These are phyloP conservation scores for Aspergillus sp. DNA, from an alignment of 2,329 filamentous ascomycete genomes.

Conservation along the genomic window DNA sequence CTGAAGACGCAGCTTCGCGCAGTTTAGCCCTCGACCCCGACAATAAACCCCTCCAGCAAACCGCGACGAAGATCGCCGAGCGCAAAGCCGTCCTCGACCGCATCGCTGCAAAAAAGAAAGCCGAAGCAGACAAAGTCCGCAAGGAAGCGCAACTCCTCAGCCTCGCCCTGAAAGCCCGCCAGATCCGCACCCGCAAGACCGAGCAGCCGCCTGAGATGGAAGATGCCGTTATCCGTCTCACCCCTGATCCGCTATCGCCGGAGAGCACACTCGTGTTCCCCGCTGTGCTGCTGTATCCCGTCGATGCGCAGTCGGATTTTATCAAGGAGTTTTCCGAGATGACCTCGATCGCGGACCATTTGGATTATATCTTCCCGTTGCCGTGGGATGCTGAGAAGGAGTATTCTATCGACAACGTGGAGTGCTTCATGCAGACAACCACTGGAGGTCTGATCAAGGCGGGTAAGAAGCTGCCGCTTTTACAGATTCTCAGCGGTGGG, in stretches of 20 bases:
- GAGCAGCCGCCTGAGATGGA: conserved; percentile 75
- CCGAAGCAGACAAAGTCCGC: conserved; percentile 39
- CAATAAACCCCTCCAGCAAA: conserved; percentile 58
- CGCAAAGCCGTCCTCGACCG: conserved; percentile 51
- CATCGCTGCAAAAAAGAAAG: conserved; percentile 47
- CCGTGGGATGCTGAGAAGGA: conserved; percentile 70
- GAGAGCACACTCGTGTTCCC: conserved; percentile 67
- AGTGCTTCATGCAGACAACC: conserved; percentile 82
- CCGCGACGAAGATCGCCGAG: conserved; percentile 56
- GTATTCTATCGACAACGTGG: conserved; percentile 60
- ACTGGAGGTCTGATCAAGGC: conserved; percentile 77
- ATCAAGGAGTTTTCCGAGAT: conserved; percentile 78
- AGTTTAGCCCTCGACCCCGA: conserved; percentile 64
- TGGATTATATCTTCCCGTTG: conserved; percentile 76
- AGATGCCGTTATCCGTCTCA: conserved; percentile 64
- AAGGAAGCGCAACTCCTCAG: conserved; percentile 55
- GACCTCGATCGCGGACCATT: conserved; percentile 65
- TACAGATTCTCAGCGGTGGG: conserved; percentile 65
- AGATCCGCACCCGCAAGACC: conserved; percentile 60
- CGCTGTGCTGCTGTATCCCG: conserved; percentile 74
- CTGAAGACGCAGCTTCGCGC: conserved; percentile 65
- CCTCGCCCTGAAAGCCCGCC: conserved; percentile 59
- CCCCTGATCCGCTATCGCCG: conserved; percentile 64
- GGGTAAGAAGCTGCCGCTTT: conserved; percentile 70
- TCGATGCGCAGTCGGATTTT: conserved; percentile 76